Evolutionary conservation across 1,139 yeast species (phyloP), one percentile per base, ranked within the genome.

Genomic region (Suhomyces guaymorum): DNA sequence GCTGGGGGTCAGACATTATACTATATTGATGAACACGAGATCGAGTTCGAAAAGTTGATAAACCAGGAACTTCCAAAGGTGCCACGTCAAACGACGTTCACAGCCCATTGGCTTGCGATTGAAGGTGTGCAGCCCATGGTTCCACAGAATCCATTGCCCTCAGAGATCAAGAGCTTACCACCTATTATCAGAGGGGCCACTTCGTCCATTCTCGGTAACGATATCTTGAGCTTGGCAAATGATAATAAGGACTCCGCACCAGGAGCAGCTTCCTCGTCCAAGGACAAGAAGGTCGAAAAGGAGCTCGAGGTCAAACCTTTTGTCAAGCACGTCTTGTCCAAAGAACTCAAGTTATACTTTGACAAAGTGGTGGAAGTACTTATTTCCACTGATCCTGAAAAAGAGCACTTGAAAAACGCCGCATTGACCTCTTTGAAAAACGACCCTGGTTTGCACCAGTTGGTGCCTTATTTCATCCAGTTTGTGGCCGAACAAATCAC

Each of bases 51-150:
- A 57, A 88, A 88, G 55, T 71, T 94, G 44, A 86, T 94, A 49
- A 90, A 92, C 57, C 95, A 86, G 57, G 97, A 96, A 25, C 69
- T 94, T 43, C 99, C 99, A 5, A 87, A 85, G 52, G 96, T 94
- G 3, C 98, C 99, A 3, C 74, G 97, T 41, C 82, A 85, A 41
- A 82, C 95, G 1, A 82, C 96, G 0, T 90, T 86, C 57, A 88
- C 97, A 0, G 96, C 97, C 2, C 99, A 94, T 59, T 94, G 99
- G 98, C 72, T 94, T 26, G 97, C 98, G 1, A 87, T 94, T 39
- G 99, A 94, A 62, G 99, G 99, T 35, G 96, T 94, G 4, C 99
- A 94, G 56, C 98, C 99, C 1, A 84, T 94, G 34, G 92, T 94
- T 38, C 95, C 97, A 2, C 98, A 94, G 61, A 94, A 94, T 62